Evolutionary conservation across 1,284 basidiomycete genomes (phyloP), one percentile per base, ranked within the genome.

Genomic region (Xerocomus tenax): DNA sequence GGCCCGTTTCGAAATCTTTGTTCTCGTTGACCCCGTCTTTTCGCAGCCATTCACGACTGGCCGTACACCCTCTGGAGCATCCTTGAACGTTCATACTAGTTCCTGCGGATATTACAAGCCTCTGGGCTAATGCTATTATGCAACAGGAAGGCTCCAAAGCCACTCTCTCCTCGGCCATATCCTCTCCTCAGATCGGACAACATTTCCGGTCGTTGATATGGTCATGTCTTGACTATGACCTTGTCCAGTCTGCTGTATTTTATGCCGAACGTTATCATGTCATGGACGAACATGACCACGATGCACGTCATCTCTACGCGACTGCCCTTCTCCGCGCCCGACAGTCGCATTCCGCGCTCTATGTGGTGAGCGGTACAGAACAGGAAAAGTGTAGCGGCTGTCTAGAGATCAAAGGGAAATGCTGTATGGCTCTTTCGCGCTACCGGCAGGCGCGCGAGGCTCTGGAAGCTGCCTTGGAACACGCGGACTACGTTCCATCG

Each of bases 231-330:
- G 87, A 90, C 69, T 75, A 79, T 49, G 82, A 84, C 61, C 78
- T 90, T 40, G 72, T 77, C 58, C 79, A 78, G 65, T 81, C 86
- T 40, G 87, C 87, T 39, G 75, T 85, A 36, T 90, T 90, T 71
- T 87, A 87, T 68, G 86, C 87, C 36, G 87, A 90, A 68, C 72
- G 86, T 57, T 87, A 86, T 66, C 87, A 75, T 64, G 76, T 79
- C 38, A 68, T 83, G 61, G 78, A 84, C 66, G 71, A 73, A 57
- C 68, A 69, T 35, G 83, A 82, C 63, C 90, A 92, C 65, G 87
- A 91, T 65, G 81, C 87, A 57, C 78, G 87, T 49, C 90, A 93
- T 71, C 75, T 91, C 28, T 88, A 90, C 71, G 87, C 89, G 55
- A 82, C 79, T 39, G 78, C 84, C 36, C 78, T 92, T 50, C 74